Conservation (phyloP, 2,329 filamentous ascomycete species). For the Plenodomus lindquistii region DNA sequence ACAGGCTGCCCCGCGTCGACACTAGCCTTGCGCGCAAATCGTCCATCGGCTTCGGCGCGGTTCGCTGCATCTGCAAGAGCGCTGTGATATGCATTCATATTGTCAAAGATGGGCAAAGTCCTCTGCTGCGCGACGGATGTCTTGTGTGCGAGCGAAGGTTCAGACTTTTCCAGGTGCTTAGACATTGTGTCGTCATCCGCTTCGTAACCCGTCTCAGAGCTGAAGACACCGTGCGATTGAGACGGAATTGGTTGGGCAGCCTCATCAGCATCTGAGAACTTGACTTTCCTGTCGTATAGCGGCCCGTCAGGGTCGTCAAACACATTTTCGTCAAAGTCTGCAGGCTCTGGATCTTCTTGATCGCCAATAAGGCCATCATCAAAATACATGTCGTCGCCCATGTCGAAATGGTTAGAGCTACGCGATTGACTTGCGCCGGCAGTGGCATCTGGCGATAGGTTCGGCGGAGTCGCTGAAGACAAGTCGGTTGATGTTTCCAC, state of each 20-base stretch:
- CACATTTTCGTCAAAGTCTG: conserved; percentile 71
- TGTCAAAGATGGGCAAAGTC: conserved; percentile 46
- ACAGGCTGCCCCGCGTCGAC: conserved; percentile 37
- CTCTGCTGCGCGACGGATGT: conserved; percentile 39
- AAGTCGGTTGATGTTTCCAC: conserved; percentile 10
- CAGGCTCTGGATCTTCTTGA: conserved; percentile 54
- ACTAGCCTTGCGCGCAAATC: conserved; percentile 68
- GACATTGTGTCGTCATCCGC: conserved; percentile 38
- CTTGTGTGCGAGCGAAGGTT: conserved; percentile 59
- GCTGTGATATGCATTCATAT: conserved; percentile 75
- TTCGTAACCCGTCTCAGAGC: conserved; percentile 35
- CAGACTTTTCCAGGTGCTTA: conserved; percentile 29
- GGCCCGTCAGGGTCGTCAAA: conserved; percentile 62
- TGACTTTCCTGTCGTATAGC: conserved; percentile 55
- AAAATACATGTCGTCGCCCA: conserved; percentile 67
- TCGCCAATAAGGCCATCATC: conserved; percentile 65
- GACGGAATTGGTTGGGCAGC: conserved; percentile 14
- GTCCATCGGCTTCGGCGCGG: conserved; percentile 73
- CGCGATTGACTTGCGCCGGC: conserved; percentile 8
- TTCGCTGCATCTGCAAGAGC: conserved; percentile 82
- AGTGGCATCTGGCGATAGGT: not conserved
- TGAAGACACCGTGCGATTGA: conserved; percentile 16
- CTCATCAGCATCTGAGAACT: conserved; percentile 23
- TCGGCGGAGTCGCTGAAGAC: conserved; percentile 1
- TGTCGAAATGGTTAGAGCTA: conserved; percentile 14